These are phyloP conservation scores for Sinapis alba DNA, from an alignment of 441 rosid species.

Conservation along the genomic window DNA sequence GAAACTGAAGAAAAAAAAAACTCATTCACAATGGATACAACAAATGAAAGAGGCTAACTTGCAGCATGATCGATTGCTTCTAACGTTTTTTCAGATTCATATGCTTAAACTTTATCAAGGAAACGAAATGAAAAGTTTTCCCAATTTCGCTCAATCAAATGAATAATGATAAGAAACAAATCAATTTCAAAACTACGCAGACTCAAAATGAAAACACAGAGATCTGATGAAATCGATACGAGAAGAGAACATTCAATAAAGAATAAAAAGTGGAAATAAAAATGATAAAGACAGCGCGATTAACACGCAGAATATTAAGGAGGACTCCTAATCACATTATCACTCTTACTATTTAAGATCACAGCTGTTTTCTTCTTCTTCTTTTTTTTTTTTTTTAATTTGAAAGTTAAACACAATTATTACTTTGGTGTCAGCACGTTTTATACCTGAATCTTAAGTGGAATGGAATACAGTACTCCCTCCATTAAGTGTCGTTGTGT, in stretches of 20 bases:
- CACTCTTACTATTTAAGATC: conserved; percentile 10
- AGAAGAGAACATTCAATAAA: conserved; percentile 27
- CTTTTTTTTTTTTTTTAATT: background rate
- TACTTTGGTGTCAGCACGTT: conserved; percentile 22
- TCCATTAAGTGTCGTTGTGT: no score
- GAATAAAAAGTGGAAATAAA: background rate
- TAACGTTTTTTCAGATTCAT: conserved; percentile 4
- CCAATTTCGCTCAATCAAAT: no score
- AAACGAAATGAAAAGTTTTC: no score
- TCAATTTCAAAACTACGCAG: conserved; percentile 6
- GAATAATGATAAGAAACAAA: no score
- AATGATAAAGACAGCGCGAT: conserved; percentile 24
- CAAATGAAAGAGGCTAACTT: no score
- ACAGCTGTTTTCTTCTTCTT: conserved; percentile 32
- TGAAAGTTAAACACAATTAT: conserved; percentile 18
- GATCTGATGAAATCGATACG: conserved; percentile 26
- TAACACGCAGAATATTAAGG: conserved; percentile 27
- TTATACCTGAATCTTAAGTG: background rate
- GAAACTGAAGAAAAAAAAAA: no score
- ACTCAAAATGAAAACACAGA: conserved; percentile 16
- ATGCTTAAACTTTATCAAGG: background rate
- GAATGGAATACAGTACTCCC: no score
- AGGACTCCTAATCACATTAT: no score
- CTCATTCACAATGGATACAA: no score
- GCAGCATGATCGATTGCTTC: background rate